These are phyloP conservation scores for Heterobasidion parviporum DNA, from an alignment of 1,284 basidiomycete species.

Conservation along the genomic window DNA sequence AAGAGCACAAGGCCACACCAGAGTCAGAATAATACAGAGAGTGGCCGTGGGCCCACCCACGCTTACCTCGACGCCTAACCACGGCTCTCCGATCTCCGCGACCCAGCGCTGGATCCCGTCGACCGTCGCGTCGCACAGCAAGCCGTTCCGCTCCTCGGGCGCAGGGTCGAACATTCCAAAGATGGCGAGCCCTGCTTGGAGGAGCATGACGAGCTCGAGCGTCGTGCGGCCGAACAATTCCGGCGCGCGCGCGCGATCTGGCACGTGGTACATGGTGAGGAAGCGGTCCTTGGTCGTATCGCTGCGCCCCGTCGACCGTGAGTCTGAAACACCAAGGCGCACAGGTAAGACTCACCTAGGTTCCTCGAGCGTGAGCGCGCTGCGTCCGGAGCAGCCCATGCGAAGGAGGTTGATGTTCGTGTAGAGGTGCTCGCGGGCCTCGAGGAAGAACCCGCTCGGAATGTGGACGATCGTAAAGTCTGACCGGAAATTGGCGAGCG, in stretches of 20 bases:
- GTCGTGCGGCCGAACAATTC: constrained; percentile 50
- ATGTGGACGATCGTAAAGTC: constrained; percentile 77
- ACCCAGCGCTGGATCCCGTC: constrained; percentile 64
- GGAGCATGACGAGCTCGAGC: constrained; percentile 62
- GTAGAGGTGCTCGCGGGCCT: constrained; percentile 56
- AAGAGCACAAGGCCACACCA: not conserved
- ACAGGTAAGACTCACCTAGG: constrained; percentile 38
- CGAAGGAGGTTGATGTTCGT: constrained; percentile 71
- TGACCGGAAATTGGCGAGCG: constrained; percentile 74
- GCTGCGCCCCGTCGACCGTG: constrained; percentile 24
- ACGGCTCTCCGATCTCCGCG: constrained; percentile 50
- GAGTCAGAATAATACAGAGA: not conserved
- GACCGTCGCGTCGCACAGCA: constrained; percentile 68
- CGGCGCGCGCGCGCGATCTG: constrained; percentile 28
- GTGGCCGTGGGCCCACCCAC: constrained; percentile 7
- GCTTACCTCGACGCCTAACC: constrained; percentile 51
- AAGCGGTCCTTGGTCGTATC: constrained; percentile 74
- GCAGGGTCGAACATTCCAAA: constrained; percentile 53
- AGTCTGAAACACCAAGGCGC: constrained; percentile 7
- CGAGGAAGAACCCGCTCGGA: constrained; percentile 58
- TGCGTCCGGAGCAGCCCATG: constrained; percentile 70
- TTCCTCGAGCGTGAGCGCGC: constrained; percentile 67
- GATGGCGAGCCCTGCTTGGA: constrained; percentile 60
- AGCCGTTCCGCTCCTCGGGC: constrained; percentile 45
- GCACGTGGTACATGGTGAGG: constrained; percentile 57